These are phyloP conservation scores for Ceratocystis diversiconidia DNA, from an alignment of 2,329 filamentous ascomycete species.

Conservation along the genomic window DNA sequence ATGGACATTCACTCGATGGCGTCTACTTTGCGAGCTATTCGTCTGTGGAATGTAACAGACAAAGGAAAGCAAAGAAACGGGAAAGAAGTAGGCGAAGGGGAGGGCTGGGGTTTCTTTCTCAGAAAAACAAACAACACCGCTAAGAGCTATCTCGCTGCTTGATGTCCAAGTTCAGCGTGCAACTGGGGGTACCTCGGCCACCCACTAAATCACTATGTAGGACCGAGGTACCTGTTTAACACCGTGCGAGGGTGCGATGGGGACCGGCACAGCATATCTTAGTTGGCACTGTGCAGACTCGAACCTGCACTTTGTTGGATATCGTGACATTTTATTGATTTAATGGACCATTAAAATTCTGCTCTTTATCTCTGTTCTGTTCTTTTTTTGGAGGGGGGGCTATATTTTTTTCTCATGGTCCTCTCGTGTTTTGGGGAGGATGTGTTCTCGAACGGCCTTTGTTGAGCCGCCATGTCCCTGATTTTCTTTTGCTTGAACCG, in stretches of 20 bases:
- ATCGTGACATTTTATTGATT: slow-evolving; percentile 2
- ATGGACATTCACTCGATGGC: too few relatives aligned
- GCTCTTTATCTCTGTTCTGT: background rate
- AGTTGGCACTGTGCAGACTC: background rate
- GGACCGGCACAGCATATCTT: background rate
- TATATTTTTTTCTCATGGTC: background rate
- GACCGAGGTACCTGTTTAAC: background rate
- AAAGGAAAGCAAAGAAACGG: too few relatives aligned
- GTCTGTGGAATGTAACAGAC: too few relatives aligned
- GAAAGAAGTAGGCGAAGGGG: too few relatives aligned
- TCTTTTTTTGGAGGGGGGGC: background rate
- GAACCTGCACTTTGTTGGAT: background rate
- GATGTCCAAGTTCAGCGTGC: background rate
- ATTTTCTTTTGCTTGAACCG: background rate
- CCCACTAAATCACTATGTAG: background rate
- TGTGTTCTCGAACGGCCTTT: slow-evolving; percentile 4
- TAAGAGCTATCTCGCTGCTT: background rate
- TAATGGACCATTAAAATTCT: background rate
- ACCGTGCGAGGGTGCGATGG: background rate
- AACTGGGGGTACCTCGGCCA: background rate
- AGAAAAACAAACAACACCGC: too few relatives aligned
- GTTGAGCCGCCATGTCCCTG: slow-evolving; percentile 1
- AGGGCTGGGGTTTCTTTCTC: too few relatives aligned
- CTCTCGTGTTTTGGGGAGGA: slow-evolving; percentile 3
- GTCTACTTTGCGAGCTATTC: too few relatives aligned